phyloP scores from a whole-genome alignment of 108 stramenopile species.

The Fistulifera pelliculosa region DNA sequence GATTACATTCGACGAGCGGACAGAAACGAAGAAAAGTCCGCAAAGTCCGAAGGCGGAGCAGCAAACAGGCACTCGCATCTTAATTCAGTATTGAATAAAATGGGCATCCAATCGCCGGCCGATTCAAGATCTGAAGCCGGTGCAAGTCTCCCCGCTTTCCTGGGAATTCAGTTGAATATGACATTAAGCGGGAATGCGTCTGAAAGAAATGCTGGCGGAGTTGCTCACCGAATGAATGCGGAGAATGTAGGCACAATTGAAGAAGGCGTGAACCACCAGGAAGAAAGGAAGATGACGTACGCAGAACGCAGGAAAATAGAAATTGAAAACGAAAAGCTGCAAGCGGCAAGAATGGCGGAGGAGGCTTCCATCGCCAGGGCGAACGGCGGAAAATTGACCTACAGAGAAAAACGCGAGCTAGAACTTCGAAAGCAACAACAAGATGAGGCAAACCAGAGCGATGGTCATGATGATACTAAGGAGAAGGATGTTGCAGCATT shows the following conservation, averaged over 20 bases:
- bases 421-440: conserved; percentile 30
- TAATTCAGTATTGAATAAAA: background rate
- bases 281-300: conserved; percentile 8
- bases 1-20: no score
- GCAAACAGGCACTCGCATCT: background rate
- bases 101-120: background rate
- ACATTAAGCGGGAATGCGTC: no score
- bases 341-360: background rate
- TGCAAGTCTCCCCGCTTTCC: background rate
- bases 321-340: conserved; percentile 21
- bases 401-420: conserved; percentile 12
- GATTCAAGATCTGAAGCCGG: conserved; percentile 4
- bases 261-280: background rate
- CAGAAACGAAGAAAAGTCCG: background rate
- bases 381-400: conserved; percentile 1
- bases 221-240: no score
- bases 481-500: conserved; percentile 3
- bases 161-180: background rate
- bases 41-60: conserved; percentile 19
- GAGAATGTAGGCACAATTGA: background rate
- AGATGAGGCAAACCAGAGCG: background rate
- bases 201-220: no score
- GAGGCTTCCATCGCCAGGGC: background rate
- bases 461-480: background rate
- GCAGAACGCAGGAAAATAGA: conserved; percentile 13